Conservation (phyloP, 2,329 filamentous ascomycete genomes). For the Fusarium verticillioides region DNA sequence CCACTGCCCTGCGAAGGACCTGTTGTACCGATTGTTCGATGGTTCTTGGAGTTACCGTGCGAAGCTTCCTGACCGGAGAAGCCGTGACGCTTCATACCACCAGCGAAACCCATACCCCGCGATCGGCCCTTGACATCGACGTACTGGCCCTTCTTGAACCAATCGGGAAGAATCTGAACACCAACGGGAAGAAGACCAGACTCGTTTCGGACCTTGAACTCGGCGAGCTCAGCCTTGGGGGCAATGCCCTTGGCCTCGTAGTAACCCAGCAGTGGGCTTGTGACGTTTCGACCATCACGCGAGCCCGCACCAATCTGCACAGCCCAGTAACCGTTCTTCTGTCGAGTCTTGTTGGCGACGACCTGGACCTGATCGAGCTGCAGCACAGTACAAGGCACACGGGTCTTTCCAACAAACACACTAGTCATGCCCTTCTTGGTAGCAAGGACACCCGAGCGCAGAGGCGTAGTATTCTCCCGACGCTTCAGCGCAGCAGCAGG, state of each 20-base stretch:
- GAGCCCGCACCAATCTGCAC: conserved; percentile 88
- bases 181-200: conserved; percentile 81
- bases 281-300: conserved; percentile 79
- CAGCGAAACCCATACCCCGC: conserved; percentile 92
- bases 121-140: conserved; percentile 85
- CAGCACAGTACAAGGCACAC: conserved; percentile 89
- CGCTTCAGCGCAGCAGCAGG: conserved; percentile 71
- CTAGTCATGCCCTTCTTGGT: conserved; percentile 97
- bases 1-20: conserved; percentile 92
- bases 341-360: conserved; percentile 83
- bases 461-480: conserved; percentile 67
- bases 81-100: conserved; percentile 97
- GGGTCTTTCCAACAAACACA: conserved; percentile 81
- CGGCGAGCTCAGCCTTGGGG: conserved; percentile 84
- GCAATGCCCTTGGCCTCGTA: conserved; percentile 84
- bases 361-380: conserved; percentile 95
- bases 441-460: conserved; percentile 84
- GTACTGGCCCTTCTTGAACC: conserved; percentile 91
- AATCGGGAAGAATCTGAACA: conserved; percentile 80
- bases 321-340: conserved; percentile 89
- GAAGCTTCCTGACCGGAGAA: conserved; percentile 89
- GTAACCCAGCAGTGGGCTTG: conserved; percentile 86
- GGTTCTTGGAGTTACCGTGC: conserved; percentile 95
- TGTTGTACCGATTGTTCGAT: conserved; percentile 89
- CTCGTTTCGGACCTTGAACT: conserved; percentile 85